phyloP scores from a whole-genome alignment of 768 basidiomycete species.

The Lactarius sp. region DNA sequence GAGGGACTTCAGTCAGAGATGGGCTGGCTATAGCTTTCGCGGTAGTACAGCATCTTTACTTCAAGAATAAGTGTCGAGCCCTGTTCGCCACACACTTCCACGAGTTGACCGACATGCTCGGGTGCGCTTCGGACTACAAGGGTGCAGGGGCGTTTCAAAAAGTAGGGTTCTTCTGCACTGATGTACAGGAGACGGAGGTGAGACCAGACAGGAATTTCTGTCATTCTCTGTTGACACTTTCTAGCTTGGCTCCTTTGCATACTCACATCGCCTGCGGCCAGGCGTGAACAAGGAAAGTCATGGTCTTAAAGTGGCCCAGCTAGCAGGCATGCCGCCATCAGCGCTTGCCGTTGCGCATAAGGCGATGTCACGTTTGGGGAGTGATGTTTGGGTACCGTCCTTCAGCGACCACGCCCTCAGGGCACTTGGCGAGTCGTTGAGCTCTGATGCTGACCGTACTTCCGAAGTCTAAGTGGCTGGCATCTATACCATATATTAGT shows the following conservation, averaged over 20 bases:
- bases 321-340: conserved; percentile 74
- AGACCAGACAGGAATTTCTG: conserved; percentile 27
- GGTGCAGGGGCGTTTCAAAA: conserved; percentile 49
- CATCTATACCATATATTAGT: neutral
- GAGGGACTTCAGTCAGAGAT: conserved; percentile 90
- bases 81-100: conserved; percentile 99
- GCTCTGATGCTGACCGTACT: neutral
- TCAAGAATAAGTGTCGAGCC: conserved; percentile 70
- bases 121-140: conserved; percentile 43
- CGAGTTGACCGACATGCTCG: conserved; percentile 82
- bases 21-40: conserved; percentile 94
- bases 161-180: conserved; percentile 85
- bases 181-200: conserved; percentile 74
- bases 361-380: conserved; percentile 42
- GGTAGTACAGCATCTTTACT: conserved; percentile 73
- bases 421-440: conserved; percentile 22
- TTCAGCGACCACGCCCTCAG: conserved; percentile 4
- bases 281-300: conserved; percentile 91
- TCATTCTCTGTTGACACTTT: neutral
- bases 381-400: conserved; percentile 12
- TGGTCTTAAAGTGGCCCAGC: conserved; percentile 81
- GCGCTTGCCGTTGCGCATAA: conserved; percentile 58
- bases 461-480: neutral
- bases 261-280: conserved; percentile 72
- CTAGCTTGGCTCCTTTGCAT: conserved; percentile 75